Evolutionary conservation across 2,329 filamentous ascomycete genomes (phyloP).

Genomic region (Aspergillus niger): DNA sequence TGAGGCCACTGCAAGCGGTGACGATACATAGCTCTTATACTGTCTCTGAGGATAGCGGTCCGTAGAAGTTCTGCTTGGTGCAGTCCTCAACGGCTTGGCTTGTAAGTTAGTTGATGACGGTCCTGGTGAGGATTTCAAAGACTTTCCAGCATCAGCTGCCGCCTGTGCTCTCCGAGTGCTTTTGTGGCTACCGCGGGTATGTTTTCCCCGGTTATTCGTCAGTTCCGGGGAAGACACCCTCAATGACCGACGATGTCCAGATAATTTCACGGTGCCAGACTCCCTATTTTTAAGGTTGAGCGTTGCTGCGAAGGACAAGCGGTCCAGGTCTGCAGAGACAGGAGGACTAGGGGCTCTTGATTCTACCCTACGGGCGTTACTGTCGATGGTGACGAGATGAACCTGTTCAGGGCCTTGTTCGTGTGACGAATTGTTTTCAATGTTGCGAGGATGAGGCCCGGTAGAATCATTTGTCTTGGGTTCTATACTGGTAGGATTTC

Average conservation of each 20-base stretch:
- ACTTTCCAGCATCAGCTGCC: not conserved
- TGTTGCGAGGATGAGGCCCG: not conserved
- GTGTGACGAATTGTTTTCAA: constrained; percentile 23
- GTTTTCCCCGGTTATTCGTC: not conserved
- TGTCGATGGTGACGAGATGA: not conserved
- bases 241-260: not conserved
- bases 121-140: not conserved
- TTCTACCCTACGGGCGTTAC: not conserved
- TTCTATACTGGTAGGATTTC: constrained; percentile 23
- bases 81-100: not conserved
- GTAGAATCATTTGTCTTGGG: constrained; percentile 1
- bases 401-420: not conserved
- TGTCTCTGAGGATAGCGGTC: constrained; percentile 16
- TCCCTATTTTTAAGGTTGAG: constrained; percentile 26
- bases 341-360: constrained; percentile 3
- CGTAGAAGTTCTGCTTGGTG: constrained; percentile 1
- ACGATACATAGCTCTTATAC: constrained; percentile 33
- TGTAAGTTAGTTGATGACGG: not conserved
- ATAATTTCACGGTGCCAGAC: not conserved
- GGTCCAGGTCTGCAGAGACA: constrained; percentile 26
- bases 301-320: constrained; percentile 27
- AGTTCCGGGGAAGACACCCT: constrained; percentile 2
- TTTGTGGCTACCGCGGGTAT: not conserved
- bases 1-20: constrained; percentile 33
- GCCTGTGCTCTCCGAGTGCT: not conserved